These are phyloP conservation scores for Tetragonia tetragonoides DNA, from an alignment of 148 eudicot genomes.

Conservation along the genomic window DNA sequence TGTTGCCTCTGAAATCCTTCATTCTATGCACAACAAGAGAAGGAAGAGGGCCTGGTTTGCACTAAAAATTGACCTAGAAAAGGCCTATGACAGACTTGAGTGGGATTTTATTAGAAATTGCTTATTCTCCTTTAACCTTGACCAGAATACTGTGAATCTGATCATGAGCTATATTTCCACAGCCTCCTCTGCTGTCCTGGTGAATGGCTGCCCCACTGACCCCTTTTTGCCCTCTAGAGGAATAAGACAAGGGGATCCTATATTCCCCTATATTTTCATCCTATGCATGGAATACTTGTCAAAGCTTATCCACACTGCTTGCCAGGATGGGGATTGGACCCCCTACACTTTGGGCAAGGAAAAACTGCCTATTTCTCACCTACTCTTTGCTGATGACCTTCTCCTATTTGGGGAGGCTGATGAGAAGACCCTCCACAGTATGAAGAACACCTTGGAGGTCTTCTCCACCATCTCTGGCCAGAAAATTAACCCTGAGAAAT, in stretches of 20 bases:
- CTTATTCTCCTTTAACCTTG: too few relatives aligned
- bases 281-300: background rate
- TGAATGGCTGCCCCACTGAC: background rate
- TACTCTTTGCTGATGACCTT: conserved; percentile 1
- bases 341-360: background rate
- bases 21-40: background rate
- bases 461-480: background rate
- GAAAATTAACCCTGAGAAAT: background rate
- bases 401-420: background rate
- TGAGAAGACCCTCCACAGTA: background rate
- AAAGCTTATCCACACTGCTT: background rate
- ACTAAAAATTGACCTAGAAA: background rate
- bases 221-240: background rate
- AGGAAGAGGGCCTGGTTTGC: background rate
- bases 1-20: background rate
- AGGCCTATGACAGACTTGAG: background rate
- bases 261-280: conserved; percentile 4
- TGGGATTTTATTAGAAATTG: too few relatives aligned
- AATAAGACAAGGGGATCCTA: background rate
- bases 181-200: too few relatives aligned
- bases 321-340: background rate
- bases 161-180: too few relatives aligned
- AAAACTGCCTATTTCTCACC: background rate
- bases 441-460: background rate
- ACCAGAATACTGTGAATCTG: too few relatives aligned